Conservation (phyloP, 2,329 filamentous ascomycete species). For the Hymenoscyphus repandus region DNA sequence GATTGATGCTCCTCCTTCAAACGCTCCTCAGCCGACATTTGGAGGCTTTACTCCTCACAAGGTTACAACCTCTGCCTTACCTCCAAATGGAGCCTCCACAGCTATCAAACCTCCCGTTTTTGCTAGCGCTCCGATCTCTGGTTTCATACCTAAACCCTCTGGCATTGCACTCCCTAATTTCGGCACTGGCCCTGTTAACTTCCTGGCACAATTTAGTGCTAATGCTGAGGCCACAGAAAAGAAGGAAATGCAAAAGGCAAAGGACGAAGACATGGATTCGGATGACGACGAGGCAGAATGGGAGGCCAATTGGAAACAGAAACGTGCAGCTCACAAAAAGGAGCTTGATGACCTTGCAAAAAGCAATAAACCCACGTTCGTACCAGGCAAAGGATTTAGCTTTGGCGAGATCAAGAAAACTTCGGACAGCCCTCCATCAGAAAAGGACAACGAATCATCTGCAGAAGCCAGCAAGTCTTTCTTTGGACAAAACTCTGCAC, state of each 20-base stretch:
- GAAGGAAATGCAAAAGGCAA: constrained; percentile 24
- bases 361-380: constrained; percentile 14
- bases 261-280: constrained; percentile 28
- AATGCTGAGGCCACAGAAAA: constrained; percentile 21
- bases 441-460: constrained; percentile 1
- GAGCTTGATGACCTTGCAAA: constrained; percentile 18
- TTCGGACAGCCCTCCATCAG: not conserved
- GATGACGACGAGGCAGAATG: constrained; percentile 28
- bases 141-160: not conserved
- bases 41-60: not conserved
- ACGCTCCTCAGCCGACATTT: no score
- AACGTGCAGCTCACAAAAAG: constrained; percentile 15
- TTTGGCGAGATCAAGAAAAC: constrained; percentile 7
- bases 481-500: constrained; percentile 34
- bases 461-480: constrained; percentile 6
- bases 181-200: constrained; percentile 13
- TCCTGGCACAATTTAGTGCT: constrained; percentile 25
- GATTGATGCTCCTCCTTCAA: no score
- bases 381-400: constrained; percentile 16
- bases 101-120: constrained; percentile 24
- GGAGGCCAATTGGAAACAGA: constrained; percentile 20
- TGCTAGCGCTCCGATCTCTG: not conserved
- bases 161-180: not conserved
- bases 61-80: not conserved
- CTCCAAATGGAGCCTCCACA: not conserved